Conservation (phyloP, 139 green algal species). For the Chlorella sorokiniana region DNA sequence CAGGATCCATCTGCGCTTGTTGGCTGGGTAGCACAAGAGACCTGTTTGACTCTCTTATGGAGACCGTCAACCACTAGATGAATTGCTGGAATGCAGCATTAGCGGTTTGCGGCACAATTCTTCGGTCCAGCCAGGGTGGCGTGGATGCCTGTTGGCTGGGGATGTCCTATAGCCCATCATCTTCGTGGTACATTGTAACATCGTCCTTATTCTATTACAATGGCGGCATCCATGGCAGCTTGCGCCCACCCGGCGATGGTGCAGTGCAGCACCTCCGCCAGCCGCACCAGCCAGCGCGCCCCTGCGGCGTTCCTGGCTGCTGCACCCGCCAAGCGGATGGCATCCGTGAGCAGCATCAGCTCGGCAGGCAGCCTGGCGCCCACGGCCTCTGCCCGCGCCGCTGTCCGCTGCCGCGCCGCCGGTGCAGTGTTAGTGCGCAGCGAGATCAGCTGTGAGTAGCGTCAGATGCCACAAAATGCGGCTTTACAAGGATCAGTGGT, state of each 20-base stretch:
- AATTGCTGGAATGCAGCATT: no score
- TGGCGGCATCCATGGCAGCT: background rate
- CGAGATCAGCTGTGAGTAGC: conserved; percentile 34
- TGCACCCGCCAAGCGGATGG: background rate
- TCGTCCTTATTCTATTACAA: background rate
- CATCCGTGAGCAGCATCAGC: conserved; percentile 19
- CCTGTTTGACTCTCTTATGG: no score
- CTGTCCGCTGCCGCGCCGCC: conserved; percentile 2
- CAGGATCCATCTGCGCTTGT: no score
- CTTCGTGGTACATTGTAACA: no score
- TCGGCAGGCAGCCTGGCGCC: background rate
- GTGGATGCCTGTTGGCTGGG: no score
- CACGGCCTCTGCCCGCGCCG: background rate
- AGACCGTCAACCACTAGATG: no score
- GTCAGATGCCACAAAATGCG: no score
- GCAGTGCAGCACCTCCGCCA: background rate
- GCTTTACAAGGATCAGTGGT: no score
- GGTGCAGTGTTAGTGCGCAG: conserved; percentile 6
- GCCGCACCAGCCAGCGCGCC: conserved; percentile 12
- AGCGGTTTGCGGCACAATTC: no score
- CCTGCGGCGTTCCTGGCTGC: background rate
- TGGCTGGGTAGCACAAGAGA: no score
- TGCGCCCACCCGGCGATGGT: background rate
- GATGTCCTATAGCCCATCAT: no score
- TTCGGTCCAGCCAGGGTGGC: no score